These are phyloP conservation scores for Penicillium sclerotigenum DNA, from an alignment of 2,329 filamentous ascomycete genomes.

Conservation along the genomic window DNA sequence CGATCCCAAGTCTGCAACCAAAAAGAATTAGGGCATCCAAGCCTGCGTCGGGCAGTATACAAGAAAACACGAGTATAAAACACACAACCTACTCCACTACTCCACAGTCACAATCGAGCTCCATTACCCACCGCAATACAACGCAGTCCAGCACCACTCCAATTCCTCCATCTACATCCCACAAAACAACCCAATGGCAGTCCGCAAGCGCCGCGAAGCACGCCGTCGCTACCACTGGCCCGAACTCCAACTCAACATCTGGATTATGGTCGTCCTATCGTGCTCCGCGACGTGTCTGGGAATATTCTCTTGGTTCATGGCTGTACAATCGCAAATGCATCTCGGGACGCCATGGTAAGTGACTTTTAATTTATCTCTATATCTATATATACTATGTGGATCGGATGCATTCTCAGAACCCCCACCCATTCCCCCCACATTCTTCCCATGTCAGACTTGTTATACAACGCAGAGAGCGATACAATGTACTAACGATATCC, in stretches of 20 bases:
- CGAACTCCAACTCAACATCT: constrained; percentile 62
- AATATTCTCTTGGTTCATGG: constrained; percentile 59
- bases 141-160: neutral
- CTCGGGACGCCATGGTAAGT: constrained; percentile 60
- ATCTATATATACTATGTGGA: neutral
- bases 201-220: constrained; percentile 31
- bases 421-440: neutral
- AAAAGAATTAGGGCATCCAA: constrained; percentile 4
- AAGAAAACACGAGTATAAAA: neutral
- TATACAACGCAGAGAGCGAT: neutral
- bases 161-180: neutral
- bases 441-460: neutral
- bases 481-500: constrained; percentile 9
- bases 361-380: neutral
- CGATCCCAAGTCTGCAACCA: neutral
- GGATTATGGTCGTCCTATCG: constrained; percentile 61
- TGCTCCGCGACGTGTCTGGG: constrained; percentile 58
- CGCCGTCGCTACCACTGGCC: constrained; percentile 60
- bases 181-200: constrained; percentile 27
- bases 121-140: neutral
- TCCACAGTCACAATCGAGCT: neutral
- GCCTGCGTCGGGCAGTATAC: constrained; percentile 7
- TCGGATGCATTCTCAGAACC: neutral
- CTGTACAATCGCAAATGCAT: constrained; percentile 54
- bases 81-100: neutral